These are phyloP conservation scores for Phytophthora fragariae DNA, from an alignment of 352 stramenopile species.

Conservation along the genomic window DNA sequence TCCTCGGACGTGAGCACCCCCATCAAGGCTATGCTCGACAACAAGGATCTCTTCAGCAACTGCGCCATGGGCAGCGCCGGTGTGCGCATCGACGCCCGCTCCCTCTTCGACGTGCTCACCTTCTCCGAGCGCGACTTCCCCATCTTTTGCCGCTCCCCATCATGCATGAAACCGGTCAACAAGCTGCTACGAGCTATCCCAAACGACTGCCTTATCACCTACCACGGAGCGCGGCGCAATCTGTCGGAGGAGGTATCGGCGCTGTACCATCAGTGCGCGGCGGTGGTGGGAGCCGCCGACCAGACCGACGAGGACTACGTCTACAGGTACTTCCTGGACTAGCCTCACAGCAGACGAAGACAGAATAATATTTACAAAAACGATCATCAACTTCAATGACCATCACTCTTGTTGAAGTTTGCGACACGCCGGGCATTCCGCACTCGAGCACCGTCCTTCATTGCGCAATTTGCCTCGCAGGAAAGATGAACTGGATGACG, in stretches of 20 bases:
- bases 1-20: constrained; percentile 4
- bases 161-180: constrained; percentile 31
- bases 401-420: constrained; percentile 43
- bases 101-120: constrained; percentile 30
- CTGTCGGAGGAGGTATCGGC: constrained; percentile 20
- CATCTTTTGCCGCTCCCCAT: constrained; percentile 28
- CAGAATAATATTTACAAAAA: too few species aligned
- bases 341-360: neutral
- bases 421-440: neutral
- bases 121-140: constrained; percentile 35
- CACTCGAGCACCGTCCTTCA: constrained; percentile 15
- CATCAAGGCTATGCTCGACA: constrained; percentile 28
- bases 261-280: constrained; percentile 25
- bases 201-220: constrained; percentile 27
- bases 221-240: constrained; percentile 5
- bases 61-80: constrained; percentile 16
- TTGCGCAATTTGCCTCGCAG: constrained; percentile 35
- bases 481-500: constrained; percentile 78
- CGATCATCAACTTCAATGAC: constrained; percentile 21
- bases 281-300: constrained; percentile 17
- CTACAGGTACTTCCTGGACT: constrained; percentile 25
- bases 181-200: constrained; percentile 13
- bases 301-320: constrained; percentile 26
- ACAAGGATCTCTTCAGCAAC: constrained; percentile 22
- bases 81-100: constrained; percentile 1